These are phyloP conservation scores for Suillus subalutaceus DNA, from an alignment of 768 basidiomycete species.

Conservation along the genomic window DNA sequence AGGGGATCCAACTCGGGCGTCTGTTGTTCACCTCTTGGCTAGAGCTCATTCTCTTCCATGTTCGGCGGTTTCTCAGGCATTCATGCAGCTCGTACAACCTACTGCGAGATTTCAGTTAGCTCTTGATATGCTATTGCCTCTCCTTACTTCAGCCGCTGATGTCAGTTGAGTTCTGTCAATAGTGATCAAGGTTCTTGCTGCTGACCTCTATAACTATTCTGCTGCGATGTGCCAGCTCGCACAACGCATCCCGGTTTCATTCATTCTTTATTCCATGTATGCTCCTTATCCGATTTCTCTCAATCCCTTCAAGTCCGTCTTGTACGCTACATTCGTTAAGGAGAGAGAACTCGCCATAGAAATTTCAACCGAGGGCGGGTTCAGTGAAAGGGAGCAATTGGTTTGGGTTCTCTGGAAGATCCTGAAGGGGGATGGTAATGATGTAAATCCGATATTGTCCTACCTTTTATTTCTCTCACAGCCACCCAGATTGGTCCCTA, in stretches of 20 bases:
- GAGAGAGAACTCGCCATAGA: slow-evolving; percentile 66
- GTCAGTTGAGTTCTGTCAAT: slow-evolving; percentile 40
- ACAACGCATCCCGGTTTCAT: slow-evolving; percentile 76
- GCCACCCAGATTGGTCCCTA: slow-evolving; percentile 74
- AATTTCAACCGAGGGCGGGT: slow-evolving; percentile 49
- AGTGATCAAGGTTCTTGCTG: slow-evolving; percentile 16
- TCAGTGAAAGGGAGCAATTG: slow-evolving; percentile 70
- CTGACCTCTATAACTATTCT: slow-evolving; percentile 16
- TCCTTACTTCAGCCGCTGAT: slow-evolving; percentile 61
- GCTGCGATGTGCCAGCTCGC: slow-evolving; percentile 49
- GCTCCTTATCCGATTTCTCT: slow-evolving; percentile 77
- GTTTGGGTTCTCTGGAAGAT: slow-evolving; percentile 91
- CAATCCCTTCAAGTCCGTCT: slow-evolving; percentile 80
- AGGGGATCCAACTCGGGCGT: slow-evolving; percentile 54
- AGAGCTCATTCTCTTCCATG: slow-evolving; percentile 72
- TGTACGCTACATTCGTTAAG: slow-evolving; percentile 66
- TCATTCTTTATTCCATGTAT: slow-evolving; percentile 80
- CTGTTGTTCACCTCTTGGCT: slow-evolving; percentile 68
- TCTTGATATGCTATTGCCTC: slow-evolving; percentile 77
- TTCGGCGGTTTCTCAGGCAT: slow-evolving; percentile 76
- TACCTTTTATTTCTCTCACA: slow-evolving; percentile 14
- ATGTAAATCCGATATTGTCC: slow-evolving; percentile 45
- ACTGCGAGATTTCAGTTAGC: slow-evolving; percentile 82
- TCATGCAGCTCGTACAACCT: slow-evolving; percentile 74
- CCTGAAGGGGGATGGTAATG: slow-evolving; percentile 78